Conservation (phyloP, 2,329 filamentous ascomycete genomes). For the Stachybotrys chartarum region DNA sequence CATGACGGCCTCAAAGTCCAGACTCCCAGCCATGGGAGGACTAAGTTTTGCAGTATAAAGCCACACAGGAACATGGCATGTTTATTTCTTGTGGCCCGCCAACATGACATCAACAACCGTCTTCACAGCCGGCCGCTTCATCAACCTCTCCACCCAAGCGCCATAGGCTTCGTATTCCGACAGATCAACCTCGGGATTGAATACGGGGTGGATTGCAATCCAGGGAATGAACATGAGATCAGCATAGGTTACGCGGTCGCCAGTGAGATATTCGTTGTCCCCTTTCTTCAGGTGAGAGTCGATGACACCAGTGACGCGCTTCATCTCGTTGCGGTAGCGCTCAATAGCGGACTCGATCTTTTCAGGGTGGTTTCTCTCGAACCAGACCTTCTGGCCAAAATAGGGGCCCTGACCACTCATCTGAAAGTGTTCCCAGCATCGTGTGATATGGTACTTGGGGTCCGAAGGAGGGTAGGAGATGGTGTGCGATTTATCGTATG, state of each 20-base stretch:
- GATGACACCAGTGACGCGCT: slow-evolving; percentile 18
- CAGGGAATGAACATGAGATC: slow-evolving; percentile 17
- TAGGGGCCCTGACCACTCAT: slow-evolving; percentile 21
- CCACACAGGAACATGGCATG: too few species aligned
- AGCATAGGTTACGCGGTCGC: slow-evolving; percentile 14
- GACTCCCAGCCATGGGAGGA: too few species aligned
- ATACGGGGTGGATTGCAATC: not conserved
- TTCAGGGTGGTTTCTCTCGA: slow-evolving; percentile 11
- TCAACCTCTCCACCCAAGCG: slow-evolving; percentile 3
- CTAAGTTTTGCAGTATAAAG: too few species aligned
- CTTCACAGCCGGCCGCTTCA: slow-evolving; percentile 8
- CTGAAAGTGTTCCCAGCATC: slow-evolving; percentile 12
- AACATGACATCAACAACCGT: not conserved
- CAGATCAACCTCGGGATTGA: not conserved
- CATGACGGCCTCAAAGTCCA: too few species aligned
- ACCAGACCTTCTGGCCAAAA: slow-evolving; percentile 17
- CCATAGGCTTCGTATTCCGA: not conserved
- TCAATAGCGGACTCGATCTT: slow-evolving; percentile 17
- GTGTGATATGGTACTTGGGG: slow-evolving; percentile 8
- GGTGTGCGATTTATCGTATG: slow-evolving; percentile 11
- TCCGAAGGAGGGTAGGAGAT: slow-evolving; percentile 4
- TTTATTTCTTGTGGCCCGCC: not conserved
- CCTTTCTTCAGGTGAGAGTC: slow-evolving; percentile 12
- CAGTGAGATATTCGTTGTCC: slow-evolving; percentile 12
- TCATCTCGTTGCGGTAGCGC: slow-evolving; percentile 20